Evolutionary conservation across 768 basidiomycete genomes (phyloP).

Genomic region (Russula virescens): DNA sequence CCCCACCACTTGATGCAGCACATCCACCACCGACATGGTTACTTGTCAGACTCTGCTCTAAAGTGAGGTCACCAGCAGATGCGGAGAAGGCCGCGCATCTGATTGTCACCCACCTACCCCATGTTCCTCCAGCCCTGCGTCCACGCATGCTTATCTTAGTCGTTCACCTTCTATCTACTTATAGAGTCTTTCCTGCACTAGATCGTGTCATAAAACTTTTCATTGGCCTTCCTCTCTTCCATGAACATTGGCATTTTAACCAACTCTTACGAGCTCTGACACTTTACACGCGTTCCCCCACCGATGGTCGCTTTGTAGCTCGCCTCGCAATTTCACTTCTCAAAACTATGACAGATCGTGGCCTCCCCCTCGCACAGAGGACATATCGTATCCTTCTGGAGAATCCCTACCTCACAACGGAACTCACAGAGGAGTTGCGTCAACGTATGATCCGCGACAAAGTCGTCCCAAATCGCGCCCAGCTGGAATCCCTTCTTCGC

Average conservation of each 20-base stretch:
- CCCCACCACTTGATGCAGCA: neutral
- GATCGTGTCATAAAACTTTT: constrained; percentile 36
- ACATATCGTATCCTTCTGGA: constrained; percentile 15
- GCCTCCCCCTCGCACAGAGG: constrained; percentile 5
- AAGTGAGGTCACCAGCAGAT: constrained; percentile 41
- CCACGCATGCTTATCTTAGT: constrained; percentile 44
- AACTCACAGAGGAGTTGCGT: constrained; percentile 45
- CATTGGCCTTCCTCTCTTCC: constrained; percentile 26
- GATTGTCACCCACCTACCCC: constrained; percentile 36
- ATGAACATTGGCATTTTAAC: constrained; percentile 27
- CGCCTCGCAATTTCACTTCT: constrained; percentile 18
- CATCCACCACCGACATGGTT: constrained; percentile 46
- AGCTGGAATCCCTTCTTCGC: constrained; percentile 46
- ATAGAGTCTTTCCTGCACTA: constrained; percentile 44
- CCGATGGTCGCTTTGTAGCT: constrained; percentile 5
- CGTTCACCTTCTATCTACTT: constrained; percentile 44
- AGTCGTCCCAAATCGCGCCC: constrained; percentile 36
- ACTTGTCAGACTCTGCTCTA: constrained; percentile 45
- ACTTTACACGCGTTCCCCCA: neutral
- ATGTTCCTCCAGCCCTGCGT: constrained; percentile 31
- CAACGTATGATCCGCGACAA: constrained; percentile 39
- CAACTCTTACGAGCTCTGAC: constrained; percentile 22
- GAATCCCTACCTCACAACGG: constrained; percentile 46
- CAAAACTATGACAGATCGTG: constrained; percentile 17
- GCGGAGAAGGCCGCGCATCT: constrained; percentile 42